These are phyloP conservation scores for Taiozyma onychis DNA, from an alignment of 1,139 yeast genomes.

Conservation along the genomic window DNA sequence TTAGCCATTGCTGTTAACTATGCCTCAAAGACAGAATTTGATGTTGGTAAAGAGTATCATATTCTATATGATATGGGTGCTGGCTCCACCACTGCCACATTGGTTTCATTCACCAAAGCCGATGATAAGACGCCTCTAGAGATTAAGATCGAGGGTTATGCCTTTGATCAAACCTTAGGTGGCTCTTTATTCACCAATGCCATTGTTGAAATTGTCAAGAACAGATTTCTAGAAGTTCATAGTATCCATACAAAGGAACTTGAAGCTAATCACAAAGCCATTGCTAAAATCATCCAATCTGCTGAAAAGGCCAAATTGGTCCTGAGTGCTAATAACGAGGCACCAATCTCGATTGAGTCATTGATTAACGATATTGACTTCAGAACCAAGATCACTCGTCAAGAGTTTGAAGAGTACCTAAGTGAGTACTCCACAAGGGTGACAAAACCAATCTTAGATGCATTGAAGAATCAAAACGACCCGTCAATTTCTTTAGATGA, in stretches of 20 bases:
- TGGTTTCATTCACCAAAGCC: conserved; percentile 56
- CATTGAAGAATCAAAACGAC: conserved; percentile 36
- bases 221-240: conserved; percentile 44
- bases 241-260: conserved; percentile 34
- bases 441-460: conserved; percentile 49
- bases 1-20: conserved; percentile 84
- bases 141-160: conserved; percentile 67
- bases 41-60: conserved; percentile 51
- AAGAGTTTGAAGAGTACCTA: conserved; percentile 65
- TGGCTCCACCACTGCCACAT: conserved; percentile 82
- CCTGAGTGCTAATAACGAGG: conserved; percentile 82
- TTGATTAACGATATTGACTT: conserved; percentile 69
- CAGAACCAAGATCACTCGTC: conserved; percentile 57
- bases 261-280: conserved; percentile 47
- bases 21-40: conserved; percentile 34
- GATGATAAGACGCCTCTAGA: conserved; percentile 33
- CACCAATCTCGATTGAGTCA: conserved; percentile 65
- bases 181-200: conserved; percentile 70
- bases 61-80: conserved; percentile 90
- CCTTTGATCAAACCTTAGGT: conserved; percentile 60
- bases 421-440: conserved; percentile 42
- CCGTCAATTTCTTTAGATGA: conserved; percentile 29
- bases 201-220: conserved; percentile 53
- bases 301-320: conserved; percentile 86
- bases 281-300: conserved; percentile 67